Evolutionary conservation across 192 early-diverging fungal species (phyloP).

Genomic region (Gryganskiella cystojenkinii): DNA sequence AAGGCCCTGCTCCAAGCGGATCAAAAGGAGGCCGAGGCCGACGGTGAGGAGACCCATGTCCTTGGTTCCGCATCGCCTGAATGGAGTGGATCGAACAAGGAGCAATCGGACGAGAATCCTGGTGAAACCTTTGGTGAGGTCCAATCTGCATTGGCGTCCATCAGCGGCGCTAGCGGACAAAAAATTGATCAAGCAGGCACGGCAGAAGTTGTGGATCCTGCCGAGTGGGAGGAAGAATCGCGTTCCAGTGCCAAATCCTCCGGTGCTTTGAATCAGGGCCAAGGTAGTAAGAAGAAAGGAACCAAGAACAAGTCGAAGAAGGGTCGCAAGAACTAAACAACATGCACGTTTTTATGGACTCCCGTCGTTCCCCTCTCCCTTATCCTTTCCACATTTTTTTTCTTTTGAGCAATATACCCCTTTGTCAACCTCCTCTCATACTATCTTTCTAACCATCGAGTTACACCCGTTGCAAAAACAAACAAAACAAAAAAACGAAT

Average conservation of each 20-base stretch:
- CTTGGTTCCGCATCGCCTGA: constrained; percentile 36
- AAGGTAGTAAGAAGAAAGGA: constrained; percentile 28
- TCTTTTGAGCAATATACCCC: too few relatives aligned
- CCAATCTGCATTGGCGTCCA: not conserved
- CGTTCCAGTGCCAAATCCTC: not conserved
- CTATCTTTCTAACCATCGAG: too few relatives aligned
- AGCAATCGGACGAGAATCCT: not conserved
- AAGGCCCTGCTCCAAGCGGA: constrained; percentile 3
- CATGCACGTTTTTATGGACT: too few relatives aligned
- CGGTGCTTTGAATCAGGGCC: not conserved
- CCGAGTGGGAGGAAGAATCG: constrained; percentile 12
- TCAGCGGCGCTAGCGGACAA: not conserved
- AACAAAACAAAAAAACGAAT: too few relatives aligned
- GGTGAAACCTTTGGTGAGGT: constrained; percentile 6
- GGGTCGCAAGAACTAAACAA: constrained; percentile 22
- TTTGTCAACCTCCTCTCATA: too few relatives aligned
- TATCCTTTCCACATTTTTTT: too few relatives aligned
- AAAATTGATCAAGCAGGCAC: not conserved
- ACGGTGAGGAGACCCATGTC: constrained; percentile 25
- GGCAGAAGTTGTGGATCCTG: constrained; percentile 6
- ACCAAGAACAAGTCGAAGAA: constrained; percentile 28
- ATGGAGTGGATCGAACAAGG: constrained; percentile 1
- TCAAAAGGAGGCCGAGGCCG: constrained; percentile 8
- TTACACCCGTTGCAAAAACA: too few relatives aligned
- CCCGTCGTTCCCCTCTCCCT: too few relatives aligned